These are phyloP conservation scores for Akanthomyces dipterigenus DNA, from an alignment of 2,329 filamentous ascomycete genomes.

Conservation along the genomic window DNA sequence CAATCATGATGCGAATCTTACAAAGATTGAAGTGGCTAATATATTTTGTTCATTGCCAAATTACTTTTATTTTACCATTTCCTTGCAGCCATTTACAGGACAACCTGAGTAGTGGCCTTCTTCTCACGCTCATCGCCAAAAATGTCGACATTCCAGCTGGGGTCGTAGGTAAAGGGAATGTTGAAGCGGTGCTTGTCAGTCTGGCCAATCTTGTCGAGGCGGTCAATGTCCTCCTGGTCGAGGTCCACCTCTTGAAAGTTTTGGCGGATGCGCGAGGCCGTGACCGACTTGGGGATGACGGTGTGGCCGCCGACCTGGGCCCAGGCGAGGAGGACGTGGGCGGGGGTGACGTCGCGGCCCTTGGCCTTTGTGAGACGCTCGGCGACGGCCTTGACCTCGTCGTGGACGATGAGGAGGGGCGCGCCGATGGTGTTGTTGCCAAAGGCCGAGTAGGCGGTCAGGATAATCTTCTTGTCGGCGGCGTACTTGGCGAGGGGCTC, in stretches of 20 bases:
- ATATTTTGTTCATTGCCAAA: background rate
- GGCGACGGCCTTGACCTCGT: constrained; percentile 49
- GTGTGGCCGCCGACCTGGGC: constrained; percentile 52
- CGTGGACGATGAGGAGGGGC: constrained; percentile 52
- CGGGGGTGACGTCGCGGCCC: constrained; percentile 33
- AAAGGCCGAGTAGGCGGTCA: constrained; percentile 57
- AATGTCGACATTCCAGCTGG: constrained; percentile 51
- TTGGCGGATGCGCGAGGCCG: constrained; percentile 56
- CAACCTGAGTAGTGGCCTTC: constrained; percentile 40
- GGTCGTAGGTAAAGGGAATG: constrained; percentile 38
- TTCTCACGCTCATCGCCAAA: constrained; percentile 49
- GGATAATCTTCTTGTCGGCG: constrained; percentile 56
- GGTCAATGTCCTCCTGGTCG: constrained; percentile 49
- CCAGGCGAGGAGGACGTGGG: constrained; percentile 51
- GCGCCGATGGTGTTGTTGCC: constrained; percentile 38
- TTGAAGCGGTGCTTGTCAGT: constrained; percentile 36
- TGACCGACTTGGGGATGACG: constrained; percentile 72
- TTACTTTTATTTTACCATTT: background rate
- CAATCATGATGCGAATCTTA: too few relatives aligned
- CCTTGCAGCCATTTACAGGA: constrained; percentile 23
- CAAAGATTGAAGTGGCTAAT: background rate
- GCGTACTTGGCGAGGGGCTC: constrained; percentile 53
- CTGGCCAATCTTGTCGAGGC: constrained; percentile 56
- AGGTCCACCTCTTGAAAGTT: constrained; percentile 66
- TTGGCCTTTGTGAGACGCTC: constrained; percentile 32